phyloP scores from a whole-genome alignment of 176 grass and related monocot species.

The Rhynchospora tenuis region DNA sequence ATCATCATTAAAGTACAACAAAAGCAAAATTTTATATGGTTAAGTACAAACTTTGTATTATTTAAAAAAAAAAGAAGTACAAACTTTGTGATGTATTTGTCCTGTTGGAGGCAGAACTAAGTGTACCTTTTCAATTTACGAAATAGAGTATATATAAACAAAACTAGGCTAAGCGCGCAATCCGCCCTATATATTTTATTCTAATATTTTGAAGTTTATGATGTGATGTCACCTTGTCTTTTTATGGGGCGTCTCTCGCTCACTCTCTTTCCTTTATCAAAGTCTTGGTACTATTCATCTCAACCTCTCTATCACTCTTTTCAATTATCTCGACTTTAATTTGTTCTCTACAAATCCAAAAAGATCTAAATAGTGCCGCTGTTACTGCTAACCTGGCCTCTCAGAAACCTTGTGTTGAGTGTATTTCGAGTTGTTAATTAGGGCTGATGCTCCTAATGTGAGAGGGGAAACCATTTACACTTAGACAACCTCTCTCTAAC shows the following conservation, averaged over 20 bases:
- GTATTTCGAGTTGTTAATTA: background rate
- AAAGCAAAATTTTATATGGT: too few species aligned
- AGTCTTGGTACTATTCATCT: background rate
- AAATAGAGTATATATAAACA: background rate
- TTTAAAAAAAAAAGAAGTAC: background rate
- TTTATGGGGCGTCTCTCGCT: slow-evolving; percentile 5
- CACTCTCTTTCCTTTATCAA: background rate
- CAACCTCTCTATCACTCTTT: background rate
- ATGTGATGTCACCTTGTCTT: slow-evolving; percentile 20
- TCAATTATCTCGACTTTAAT: background rate
- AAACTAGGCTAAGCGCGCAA: background rate
- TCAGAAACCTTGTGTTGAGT: background rate
- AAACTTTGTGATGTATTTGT: background rate
- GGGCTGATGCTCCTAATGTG: background rate
- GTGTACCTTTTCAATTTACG: background rate
- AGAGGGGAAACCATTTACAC: background rate
- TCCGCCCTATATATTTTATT: background rate
- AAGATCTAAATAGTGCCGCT: background rate
- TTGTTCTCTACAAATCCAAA: slow-evolving; percentile 19
- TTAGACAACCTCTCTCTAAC: background rate
- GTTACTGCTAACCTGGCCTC: background rate
- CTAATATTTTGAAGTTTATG: background rate
- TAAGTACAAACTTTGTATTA: background rate
- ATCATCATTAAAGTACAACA: background rate
- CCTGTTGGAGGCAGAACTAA: background rate